Percentiles rank a stretch among this genome's conserved stretches.
These are phyloP conservation scores for Rickenella mellea DNA, from an alignment of 768 basidiomycete species.

Conservation along the genomic window DNA sequence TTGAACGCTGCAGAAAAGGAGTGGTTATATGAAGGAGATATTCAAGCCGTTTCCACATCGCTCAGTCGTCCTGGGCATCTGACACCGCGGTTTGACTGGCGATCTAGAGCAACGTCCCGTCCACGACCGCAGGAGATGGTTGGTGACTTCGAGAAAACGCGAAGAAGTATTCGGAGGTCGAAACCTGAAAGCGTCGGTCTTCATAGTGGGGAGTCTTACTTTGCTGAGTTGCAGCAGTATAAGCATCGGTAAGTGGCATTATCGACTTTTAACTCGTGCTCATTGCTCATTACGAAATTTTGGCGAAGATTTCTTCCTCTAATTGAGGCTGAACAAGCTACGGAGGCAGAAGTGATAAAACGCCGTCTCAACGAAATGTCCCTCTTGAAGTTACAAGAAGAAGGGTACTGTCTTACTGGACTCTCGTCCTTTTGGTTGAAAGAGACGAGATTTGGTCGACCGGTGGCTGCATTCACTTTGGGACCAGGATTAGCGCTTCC, in stretches of 20 bases:
- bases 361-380: conserved; percentile 66
- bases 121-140: conserved; percentile 7
- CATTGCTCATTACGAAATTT: background rate
- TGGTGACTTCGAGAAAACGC: conserved; percentile 3
- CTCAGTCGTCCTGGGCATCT: conserved; percentile 4
- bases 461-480: conserved; percentile 53
- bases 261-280: background rate
- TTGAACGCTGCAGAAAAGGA: background rate
- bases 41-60: background rate
- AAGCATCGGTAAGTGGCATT: conserved; percentile 35
- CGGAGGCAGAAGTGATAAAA: conserved; percentile 48
- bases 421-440: conserved; percentile 63
- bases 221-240: conserved; percentile 45
- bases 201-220: conserved; percentile 29
- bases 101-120: conserved; percentile 42
- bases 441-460: conserved; percentile 51
- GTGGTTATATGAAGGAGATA: background rate
- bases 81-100: conserved; percentile 50
- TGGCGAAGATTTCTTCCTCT: conserved; percentile 35
- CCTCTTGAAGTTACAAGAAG: conserved; percentile 44
- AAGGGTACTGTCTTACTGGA: conserved; percentile 64
- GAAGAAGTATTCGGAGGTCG: conserved; percentile 24
- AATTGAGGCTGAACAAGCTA: conserved; percentile 49
- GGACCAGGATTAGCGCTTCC: conserved; percentile 58
- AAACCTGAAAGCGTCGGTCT: conserved; percentile 26